These are phyloP conservation scores for Penstemon eatonii DNA, from an alignment of 257 asterid species.

Conservation along the genomic window DNA sequence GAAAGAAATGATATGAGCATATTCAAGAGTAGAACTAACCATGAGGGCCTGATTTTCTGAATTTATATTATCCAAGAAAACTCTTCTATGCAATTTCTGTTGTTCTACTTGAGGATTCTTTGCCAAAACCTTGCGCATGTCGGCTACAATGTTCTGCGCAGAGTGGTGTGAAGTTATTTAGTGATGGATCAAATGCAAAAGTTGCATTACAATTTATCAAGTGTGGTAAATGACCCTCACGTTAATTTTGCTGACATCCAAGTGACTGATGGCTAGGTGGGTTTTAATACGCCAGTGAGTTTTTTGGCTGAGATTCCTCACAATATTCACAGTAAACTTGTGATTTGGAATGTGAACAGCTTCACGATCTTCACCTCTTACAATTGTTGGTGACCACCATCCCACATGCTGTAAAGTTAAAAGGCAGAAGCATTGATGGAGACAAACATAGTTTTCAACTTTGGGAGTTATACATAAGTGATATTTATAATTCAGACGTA, in stretches of 20 bases:
- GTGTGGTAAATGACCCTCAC: slow-evolving; percentile 44
- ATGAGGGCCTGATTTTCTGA: slow-evolving; percentile 87
- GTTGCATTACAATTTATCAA: slow-evolving; percentile 13
- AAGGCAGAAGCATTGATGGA: slow-evolving; percentile 14
- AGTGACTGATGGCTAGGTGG: slow-evolving; percentile 83
- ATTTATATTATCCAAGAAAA: slow-evolving; percentile 75
- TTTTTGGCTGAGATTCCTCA: slow-evolving; percentile 84
- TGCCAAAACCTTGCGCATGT: slow-evolving; percentile 92
- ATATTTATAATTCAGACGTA: neutral
- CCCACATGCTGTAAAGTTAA: slow-evolving; percentile 72
- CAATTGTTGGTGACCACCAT: slow-evolving; percentile 95
- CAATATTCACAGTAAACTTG: slow-evolving; percentile 87
- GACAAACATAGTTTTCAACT: neutral
- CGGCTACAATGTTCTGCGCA: slow-evolving; percentile 84
- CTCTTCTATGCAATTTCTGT: slow-evolving; percentile 88
- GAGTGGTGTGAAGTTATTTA: slow-evolving; percentile 15
- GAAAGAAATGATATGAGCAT: slow-evolving; percentile 11
- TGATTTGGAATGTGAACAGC: slow-evolving; percentile 97
- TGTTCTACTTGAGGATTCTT: slow-evolving; percentile 96
- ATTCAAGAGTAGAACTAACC: slow-evolving; percentile 51
- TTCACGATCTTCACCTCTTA: slow-evolving; percentile 98
- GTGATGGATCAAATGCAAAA: slow-evolving; percentile 13
- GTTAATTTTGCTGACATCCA: slow-evolving; percentile 85
- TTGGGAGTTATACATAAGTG: neutral
- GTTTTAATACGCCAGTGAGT: slow-evolving; percentile 95